Base-by-base conservation (phyloP, 768 basidiomycete species). In the Pulveroboletus sp. region DNA sequence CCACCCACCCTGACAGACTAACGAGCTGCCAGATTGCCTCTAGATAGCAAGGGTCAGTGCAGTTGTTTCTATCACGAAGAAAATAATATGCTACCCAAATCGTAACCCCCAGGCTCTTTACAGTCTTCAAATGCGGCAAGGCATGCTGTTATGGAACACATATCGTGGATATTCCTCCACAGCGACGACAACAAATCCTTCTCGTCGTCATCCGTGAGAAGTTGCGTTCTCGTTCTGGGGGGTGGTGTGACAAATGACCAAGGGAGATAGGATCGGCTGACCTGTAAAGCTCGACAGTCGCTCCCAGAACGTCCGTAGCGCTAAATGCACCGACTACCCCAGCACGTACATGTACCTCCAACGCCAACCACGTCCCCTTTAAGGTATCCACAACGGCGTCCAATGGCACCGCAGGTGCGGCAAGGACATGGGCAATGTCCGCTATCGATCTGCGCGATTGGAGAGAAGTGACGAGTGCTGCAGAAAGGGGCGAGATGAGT, bases 21-120 rank as follows among this genome's bases (percentile, higher is more conserved):
- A 82, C 77, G 12, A 90, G 73, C 54, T 85, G 82, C 89, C 89
- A 90, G 26, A 81, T 75, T 32, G 83, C 79, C 46, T 81, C 88
- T 91, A 26, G 21, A 49, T 27, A 50, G 46, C 27, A 37, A 37
- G 9, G 7, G 27, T 58, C 44, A 51, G 38, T 15, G 31, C 5
- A 41, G 59, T 52, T 49, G 40, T 27, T 38, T 26, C 17, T 21
- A 21, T 47, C 30, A 5, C 5, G 39, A 31, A 28, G 31, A 17
- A 17, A 47, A 36, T n/a, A 36, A 9, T 1, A 17, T 38, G 58
- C 35, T 46, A 87, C 88, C 79, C 3, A 86, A 70, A 57, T 88
- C 84, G 57, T 85, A 85, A 17, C 65, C 71, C 49, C 78, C 77
- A 3, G 73, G 76, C 17, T 86, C 83, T 55, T 69, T 73, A 56